phyloP scores from a whole-genome alignment of 495 filamentous ascomycete species.

The Penicilliopsis zonata region DNA sequence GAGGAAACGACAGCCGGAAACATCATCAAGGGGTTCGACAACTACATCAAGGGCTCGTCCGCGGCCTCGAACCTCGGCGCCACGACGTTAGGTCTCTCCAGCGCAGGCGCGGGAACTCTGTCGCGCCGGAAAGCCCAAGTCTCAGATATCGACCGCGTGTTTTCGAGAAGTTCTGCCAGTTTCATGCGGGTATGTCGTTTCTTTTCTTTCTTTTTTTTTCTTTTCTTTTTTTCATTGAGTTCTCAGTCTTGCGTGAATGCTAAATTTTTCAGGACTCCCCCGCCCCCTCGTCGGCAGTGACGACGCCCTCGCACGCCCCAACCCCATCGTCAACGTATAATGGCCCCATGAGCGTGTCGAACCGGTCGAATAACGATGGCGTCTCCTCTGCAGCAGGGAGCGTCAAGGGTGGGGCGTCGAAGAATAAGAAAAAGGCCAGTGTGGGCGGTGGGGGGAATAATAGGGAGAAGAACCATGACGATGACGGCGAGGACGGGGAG shows the following conservation, averaged over 20 bases:
- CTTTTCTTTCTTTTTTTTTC: conserved; percentile 1
- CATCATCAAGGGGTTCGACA: conserved; percentile 95
- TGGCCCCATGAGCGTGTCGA: conserved; percentile 12
- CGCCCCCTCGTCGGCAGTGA: conserved; percentile 33
- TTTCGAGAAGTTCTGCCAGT: conserved; percentile 37
- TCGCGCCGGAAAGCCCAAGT: conserved; percentile 35
- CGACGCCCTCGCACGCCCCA: conserved; percentile 37
- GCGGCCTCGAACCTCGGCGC: conserved; percentile 15
- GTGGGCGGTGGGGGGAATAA: conserved; percentile 14
- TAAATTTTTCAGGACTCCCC: conserved; percentile 28
- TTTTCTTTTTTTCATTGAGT: background rate
- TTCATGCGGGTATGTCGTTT: conserved; percentile 33
- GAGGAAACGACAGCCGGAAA: conserved; percentile 85
- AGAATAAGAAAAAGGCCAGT: conserved; percentile 34
- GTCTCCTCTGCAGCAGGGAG: conserved; percentile 13
- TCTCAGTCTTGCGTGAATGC: background rate
- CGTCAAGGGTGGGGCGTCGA: conserved; percentile 20
- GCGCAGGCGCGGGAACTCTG: conserved; percentile 3
- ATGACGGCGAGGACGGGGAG: conserved; percentile 30
- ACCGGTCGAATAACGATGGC: conserved; percentile 14
- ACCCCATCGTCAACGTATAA: conserved; percentile 34
- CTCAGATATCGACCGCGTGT: conserved; percentile 38
- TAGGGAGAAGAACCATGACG: conserved; percentile 21
- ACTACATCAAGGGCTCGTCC: conserved; percentile 80
- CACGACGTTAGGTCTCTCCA: conserved; percentile 32